Conservation (phyloP, 2,329 filamentous ascomycete species). For the Hymenoscyphus infarciens region DNA sequence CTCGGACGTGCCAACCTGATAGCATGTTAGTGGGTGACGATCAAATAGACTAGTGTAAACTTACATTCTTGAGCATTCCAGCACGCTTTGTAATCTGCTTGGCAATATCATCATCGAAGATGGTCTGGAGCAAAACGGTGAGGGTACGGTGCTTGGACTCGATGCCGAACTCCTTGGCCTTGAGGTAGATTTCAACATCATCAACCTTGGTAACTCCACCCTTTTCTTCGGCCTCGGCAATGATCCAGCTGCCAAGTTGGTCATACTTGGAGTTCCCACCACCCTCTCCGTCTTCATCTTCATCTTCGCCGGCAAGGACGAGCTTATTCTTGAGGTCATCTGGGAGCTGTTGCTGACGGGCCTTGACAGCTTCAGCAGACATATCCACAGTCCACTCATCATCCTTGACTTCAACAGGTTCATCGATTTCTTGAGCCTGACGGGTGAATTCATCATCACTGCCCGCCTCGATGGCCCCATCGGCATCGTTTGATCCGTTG, state of each 20-base stretch:
- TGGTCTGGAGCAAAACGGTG: slow-evolving; percentile 84
- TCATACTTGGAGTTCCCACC: slow-evolving; percentile 78
- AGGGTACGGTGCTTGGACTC: slow-evolving; percentile 92
- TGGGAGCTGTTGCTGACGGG: slow-evolving; percentile 89
- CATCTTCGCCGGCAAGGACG: slow-evolving; percentile 73
- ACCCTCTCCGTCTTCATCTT: slow-evolving; percentile 76
- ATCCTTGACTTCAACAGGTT: slow-evolving; percentile 66
- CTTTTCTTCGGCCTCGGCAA: slow-evolving; percentile 66
- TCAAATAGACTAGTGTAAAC: slow-evolving; percentile 27
- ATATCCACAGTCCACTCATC: slow-evolving; percentile 96
- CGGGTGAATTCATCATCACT: slow-evolving; percentile 92
- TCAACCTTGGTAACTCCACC: slow-evolving; percentile 75
- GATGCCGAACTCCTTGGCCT: slow-evolving; percentile 94
- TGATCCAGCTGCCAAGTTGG: slow-evolving; percentile 89
- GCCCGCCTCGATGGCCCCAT: slow-evolving; percentile 60
- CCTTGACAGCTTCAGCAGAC: slow-evolving; percentile 91
- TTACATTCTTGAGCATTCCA: slow-evolving; percentile 81
- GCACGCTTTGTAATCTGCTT: slow-evolving; percentile 83
- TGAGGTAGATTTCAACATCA: slow-evolving; percentile 89
- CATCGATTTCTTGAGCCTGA: slow-evolving; percentile 69
- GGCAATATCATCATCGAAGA: slow-evolving; percentile 88
- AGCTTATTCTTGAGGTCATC: slow-evolving; percentile 91
- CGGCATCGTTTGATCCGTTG: slow-evolving; percentile 49
- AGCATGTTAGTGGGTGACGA: slow-evolving; percentile 18
- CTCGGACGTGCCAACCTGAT: slow-evolving; percentile 79